Evolutionary conservation across 345 rosid species (phyloP).

Genomic region (Rhodomyrtus tomentosa): DNA sequence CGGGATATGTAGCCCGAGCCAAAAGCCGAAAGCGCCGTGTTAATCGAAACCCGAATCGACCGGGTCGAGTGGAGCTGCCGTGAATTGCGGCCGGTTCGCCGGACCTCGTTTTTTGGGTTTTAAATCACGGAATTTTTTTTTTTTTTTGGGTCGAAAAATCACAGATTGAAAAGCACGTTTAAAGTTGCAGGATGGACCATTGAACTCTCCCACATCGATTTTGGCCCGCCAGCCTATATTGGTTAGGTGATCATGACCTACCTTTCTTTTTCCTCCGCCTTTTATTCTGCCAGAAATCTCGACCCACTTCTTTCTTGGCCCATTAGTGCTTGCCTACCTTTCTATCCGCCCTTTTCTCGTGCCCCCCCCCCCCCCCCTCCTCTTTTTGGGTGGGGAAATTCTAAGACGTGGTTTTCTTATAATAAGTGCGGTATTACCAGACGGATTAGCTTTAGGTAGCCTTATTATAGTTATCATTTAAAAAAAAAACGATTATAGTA

Average conservation of each 20-base stretch:
- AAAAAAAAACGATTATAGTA: neutral
- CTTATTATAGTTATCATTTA: neutral
- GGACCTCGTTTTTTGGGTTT: neutral
- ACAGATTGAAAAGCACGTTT: neutral
- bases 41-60: neutral
- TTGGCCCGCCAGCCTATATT: neutral
- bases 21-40: accelerated
- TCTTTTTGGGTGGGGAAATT: too few species aligned
- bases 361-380: too few species aligned
- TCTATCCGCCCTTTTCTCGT: neutral
- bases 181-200: neutral
- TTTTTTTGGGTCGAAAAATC: too few species aligned
- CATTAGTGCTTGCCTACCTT: neutral
- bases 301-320: neutral
- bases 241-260: neutral
- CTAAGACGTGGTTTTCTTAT: neutral
- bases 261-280: neutral
- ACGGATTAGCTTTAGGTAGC: neutral
- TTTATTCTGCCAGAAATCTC: neutral
- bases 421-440: neutral
- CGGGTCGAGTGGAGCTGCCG: neutral
- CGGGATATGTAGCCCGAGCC: neutral
- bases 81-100: neutral
- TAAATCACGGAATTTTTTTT: too few species aligned
- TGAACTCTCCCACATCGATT: neutral